Evolutionary conservation across 1,284 basidiomycete genomes (phyloP).

Genomic region (Rhodotorula sp.): DNA sequence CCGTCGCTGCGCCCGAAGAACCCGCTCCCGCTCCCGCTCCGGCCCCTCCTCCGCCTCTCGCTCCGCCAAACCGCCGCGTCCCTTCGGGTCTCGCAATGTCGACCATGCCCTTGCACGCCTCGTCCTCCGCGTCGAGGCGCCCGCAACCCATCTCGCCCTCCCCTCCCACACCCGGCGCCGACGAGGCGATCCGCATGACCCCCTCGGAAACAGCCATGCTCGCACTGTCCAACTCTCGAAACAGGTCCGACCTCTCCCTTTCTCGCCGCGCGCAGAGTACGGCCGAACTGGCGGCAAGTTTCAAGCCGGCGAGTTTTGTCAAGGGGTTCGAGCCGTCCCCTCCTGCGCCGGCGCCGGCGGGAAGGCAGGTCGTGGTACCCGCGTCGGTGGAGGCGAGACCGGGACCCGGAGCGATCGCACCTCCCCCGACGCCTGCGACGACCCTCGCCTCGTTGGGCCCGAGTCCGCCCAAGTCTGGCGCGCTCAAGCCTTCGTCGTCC

Average conservation of each 20-base stretch:
- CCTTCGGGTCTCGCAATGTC: constrained; percentile 21
- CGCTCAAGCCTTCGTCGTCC: neutral
- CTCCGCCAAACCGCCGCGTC: constrained; percentile 3
- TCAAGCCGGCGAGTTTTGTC: constrained; percentile 29
- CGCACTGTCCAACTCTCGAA: constrained; percentile 11
- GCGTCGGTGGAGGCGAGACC: constrained; percentile 20
- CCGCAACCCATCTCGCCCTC: neutral
- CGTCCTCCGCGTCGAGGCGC: neutral
- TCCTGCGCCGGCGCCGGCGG: constrained; percentile 7
- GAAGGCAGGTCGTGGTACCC: neutral
- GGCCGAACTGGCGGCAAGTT: constrained; percentile 31
- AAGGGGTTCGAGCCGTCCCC: constrained; percentile 32
- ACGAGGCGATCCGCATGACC: neutral
- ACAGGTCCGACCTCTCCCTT: constrained; percentile 8
- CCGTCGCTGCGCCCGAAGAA: neutral
- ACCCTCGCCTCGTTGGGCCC: constrained; percentile 12
- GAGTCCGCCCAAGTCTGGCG: constrained; percentile 8
- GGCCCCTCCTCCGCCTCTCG: neutral
- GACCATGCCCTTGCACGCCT: neutral
- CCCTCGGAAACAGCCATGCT: constrained; percentile 12
- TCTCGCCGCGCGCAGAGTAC: constrained; percentile 7
- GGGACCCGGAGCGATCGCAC: constrained; percentile 27
- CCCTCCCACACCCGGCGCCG: neutral
- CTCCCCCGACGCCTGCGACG: constrained; percentile 32
- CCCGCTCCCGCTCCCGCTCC: neutral